These are phyloP conservation scores for Misopates orontium DNA, from an alignment of 257 asterid species.

Conservation along the genomic window DNA sequence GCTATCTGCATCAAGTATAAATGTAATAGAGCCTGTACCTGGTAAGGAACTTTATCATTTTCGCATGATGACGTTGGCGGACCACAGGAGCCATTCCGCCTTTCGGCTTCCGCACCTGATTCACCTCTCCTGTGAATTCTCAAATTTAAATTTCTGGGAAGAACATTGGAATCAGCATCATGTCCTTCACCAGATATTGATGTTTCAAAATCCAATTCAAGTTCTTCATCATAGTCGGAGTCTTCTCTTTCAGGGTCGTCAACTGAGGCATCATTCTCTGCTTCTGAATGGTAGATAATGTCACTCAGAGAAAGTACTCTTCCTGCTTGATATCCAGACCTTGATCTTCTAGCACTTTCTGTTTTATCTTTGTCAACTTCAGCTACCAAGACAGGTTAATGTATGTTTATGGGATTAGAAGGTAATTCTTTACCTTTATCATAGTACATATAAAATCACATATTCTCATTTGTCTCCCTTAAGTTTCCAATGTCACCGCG, in stretches of 20 bases:
- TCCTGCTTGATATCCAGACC: constrained; percentile 52
- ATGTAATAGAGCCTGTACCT: constrained; percentile 48
- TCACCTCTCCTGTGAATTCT: constrained; percentile 65
- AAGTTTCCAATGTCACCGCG: background rate
- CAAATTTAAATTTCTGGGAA: constrained; percentile 70
- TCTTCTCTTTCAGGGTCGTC: constrained; percentile 80
- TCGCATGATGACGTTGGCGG: constrained; percentile 45
- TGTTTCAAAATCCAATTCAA: constrained; percentile 81
- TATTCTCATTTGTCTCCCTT: constrained; percentile 9
- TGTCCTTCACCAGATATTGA: constrained; percentile 61
- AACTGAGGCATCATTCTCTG: constrained; percentile 62
- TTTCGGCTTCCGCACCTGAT: constrained; percentile 49
- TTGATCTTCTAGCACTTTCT: constrained; percentile 57
- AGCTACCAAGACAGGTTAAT: constrained; percentile 47
- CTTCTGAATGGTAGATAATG: constrained; percentile 74
- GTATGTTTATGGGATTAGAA: constrained; percentile 20
- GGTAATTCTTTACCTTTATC: constrained; percentile 18
- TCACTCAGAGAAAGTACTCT: constrained; percentile 78
- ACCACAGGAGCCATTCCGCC: constrained; percentile 48
- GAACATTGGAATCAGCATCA: constrained; percentile 50
- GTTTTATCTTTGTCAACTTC: constrained; percentile 63
- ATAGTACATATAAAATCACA: background rate
- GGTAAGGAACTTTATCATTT: constrained; percentile 50
- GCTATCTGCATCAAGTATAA: background rate
- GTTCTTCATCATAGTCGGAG: constrained; percentile 83